These are phyloP conservation scores for Coix lacrymajobi DNA, from an alignment of 176 grass and related monocot genomes.

Conservation along the genomic window DNA sequence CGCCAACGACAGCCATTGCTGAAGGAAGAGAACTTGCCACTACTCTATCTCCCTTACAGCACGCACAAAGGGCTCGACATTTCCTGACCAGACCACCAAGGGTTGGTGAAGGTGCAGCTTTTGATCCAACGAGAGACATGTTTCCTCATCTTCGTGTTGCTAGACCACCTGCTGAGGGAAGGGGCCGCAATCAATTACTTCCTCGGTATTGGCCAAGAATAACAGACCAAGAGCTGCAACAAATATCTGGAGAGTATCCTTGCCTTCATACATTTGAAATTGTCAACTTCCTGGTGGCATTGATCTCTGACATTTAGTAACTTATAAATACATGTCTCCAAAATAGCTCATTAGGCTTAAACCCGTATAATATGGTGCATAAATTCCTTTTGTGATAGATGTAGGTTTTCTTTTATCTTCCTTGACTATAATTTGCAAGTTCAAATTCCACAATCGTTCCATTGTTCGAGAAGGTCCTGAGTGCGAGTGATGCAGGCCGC, in stretches of 20 bases:
- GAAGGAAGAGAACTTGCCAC: constrained; percentile 61
- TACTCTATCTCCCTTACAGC: constrained; percentile 51
- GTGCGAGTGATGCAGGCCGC: constrained; percentile 96
- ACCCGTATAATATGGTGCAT: background rate
- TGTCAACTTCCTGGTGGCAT: constrained; percentile 1
- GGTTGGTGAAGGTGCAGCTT: constrained; percentile 37
- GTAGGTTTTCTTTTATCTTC: constrained; percentile 27
- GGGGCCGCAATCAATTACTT: constrained; percentile 90
- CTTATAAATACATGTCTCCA: background rate
- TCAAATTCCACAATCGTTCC: constrained; percentile 97
- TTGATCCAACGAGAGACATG: constrained; percentile 68
- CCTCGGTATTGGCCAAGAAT: constrained; percentile 99
- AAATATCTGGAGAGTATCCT: constrained; percentile 99
- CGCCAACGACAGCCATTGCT: constrained; percentile 38
- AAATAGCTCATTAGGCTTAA: background rate
- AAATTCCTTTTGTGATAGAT: background rate
- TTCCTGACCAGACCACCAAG: constrained; percentile 67
- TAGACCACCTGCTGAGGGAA: constrained; percentile 88
- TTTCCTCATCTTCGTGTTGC: constrained; percentile 91
- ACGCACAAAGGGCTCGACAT: constrained; percentile 57
- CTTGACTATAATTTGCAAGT: constrained; percentile 62
- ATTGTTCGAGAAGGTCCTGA: constrained; percentile 98
- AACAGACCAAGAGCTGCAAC: constrained; percentile 97
- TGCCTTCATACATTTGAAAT: background rate
- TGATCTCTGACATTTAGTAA: background rate